These are phyloP conservation scores for Pyricularia grisea DNA, from an alignment of 2,329 filamentous ascomycete genomes.

Conservation along the genomic window DNA sequence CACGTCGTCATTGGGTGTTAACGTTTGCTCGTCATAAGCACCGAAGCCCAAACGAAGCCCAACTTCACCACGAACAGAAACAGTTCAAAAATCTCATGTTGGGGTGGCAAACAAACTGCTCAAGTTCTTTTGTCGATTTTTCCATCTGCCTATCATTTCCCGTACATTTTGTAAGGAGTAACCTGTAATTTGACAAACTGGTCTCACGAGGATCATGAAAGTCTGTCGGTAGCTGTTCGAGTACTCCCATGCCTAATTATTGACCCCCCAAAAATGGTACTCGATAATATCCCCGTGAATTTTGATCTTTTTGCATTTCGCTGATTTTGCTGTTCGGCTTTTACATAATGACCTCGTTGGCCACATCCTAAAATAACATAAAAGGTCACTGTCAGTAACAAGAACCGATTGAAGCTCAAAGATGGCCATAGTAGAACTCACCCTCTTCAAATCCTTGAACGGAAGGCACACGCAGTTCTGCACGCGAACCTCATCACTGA, in stretches of 20 bases:
- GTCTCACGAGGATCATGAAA: not conserved
- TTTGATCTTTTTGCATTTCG: not conserved
- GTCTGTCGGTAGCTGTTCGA: not conserved
- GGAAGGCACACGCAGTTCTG: constrained; percentile 98
- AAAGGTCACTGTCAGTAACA: not conserved
- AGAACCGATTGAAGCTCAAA: not conserved
- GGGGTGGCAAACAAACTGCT: not conserved
- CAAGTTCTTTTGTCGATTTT: not conserved
- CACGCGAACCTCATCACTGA: constrained; percentile 88
- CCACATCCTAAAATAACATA: constrained; percentile 54
- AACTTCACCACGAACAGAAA: not conserved
- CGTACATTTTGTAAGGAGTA: not conserved
- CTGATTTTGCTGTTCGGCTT: not conserved
- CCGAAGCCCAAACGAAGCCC: not conserved
- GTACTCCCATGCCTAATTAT: not conserved
- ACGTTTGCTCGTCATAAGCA: not conserved
- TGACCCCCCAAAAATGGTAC: not conserved
- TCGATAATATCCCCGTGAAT: not conserved
- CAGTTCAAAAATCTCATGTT: not conserved
- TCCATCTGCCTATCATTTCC: not conserved
- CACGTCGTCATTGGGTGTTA: not conserved
- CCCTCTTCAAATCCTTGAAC: constrained; percentile 95
- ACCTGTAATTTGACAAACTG: not conserved
- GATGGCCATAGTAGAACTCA: constrained; percentile 35
- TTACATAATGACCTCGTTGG: constrained; percentile 90